A percentile compares a stretch with the other conserved stretches of the same genome.
Conservation (phyloP, 768 basidiomycete genomes). For the Lactarius evosmus region DNA sequence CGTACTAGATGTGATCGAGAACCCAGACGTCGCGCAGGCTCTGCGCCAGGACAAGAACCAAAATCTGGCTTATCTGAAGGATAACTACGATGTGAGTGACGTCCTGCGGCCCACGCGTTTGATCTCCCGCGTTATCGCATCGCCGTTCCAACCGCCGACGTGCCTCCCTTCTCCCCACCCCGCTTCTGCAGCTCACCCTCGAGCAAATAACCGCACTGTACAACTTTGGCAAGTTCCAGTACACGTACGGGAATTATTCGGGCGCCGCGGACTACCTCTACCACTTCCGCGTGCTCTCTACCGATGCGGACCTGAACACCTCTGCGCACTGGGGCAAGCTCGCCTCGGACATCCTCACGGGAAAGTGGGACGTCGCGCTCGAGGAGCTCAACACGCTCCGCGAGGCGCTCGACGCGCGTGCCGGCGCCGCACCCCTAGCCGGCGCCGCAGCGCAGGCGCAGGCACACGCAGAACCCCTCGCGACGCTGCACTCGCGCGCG, state of each 20-base stretch:
- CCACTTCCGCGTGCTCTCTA: conserved; percentile 97
- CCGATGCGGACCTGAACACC: conserved; percentile 86
- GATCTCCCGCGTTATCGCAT: too few species aligned
- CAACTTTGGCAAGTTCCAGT: conserved; percentile 98
- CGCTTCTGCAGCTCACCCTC: conserved; percentile 76
- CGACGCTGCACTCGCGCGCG: conserved; percentile 89
- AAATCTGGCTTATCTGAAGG: conserved; percentile 91
- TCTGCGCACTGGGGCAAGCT: conserved; percentile 99
- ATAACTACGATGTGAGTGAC: conserved; percentile 75
- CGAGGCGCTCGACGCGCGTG: conserved; percentile 83
- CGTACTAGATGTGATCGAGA: conserved; percentile 93
- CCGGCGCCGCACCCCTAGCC: conserved; percentile 42
- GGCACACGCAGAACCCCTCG: conserved; percentile 67
- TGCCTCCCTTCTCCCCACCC: too few species aligned
- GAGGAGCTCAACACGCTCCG: conserved; percentile 95
- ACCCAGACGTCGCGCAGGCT: conserved; percentile 92
- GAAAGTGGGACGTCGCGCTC: conserved; percentile 92
- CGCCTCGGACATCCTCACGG: conserved; percentile 91
- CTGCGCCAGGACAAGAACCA: conserved; percentile 96
- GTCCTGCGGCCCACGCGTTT: not conserved
- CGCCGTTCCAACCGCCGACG: not conserved
- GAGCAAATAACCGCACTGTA: conserved; percentile 96
- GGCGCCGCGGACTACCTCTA: conserved; percentile 97
- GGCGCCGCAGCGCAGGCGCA: conserved; percentile 27
- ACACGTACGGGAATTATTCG: conserved; percentile 96